Evolutionary conservation across 345 rosid genomes (phyloP), one percentile per base, ranked within the genome.

Genomic region (Eucalyptus regnans): DNA sequence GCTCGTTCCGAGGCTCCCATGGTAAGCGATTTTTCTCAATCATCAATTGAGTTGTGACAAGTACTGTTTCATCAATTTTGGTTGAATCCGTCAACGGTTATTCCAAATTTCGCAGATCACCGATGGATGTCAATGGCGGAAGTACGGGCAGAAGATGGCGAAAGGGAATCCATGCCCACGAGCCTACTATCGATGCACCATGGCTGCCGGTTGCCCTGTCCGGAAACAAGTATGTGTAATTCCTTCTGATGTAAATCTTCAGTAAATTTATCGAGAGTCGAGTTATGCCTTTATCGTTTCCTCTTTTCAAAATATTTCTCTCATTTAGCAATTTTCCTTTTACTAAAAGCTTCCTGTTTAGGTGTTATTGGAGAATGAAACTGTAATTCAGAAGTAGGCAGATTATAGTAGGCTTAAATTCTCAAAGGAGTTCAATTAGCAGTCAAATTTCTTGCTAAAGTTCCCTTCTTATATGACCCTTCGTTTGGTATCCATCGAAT

Each of bases 91-190:
- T 15, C 27, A 48, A 76, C 84, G 31, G 14, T n/a, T 33, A 83
- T 87, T 52, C 29, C 33, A 4, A 9, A 33, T 83, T 87, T 54
- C 49, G 43, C 43, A 94, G 98, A 95, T 96, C 48, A 92, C 93
- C 20, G 98, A 96, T 91, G 96, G 98, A 68, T 96, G 98, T 52
- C 98, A 96, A 89, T 96, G 98, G 98, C 88, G 96, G 86, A 95
- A 96, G 87, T 96, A 95, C 87, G 98, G 98, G 18, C 98, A 96
- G 91, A 96, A 96, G 89, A 94, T 94, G 96, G 98, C 96, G 1
- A 96, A 96, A 81, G 98, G 96, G 89, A 96, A 96, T 90, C 96
- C 98, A 6, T 95, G 95, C 88, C 98, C 98, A 85, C 95, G 98
- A 81, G 98, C 98, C 48, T 96, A 96, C 64, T 94, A 96, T 64